phyloP scores from a whole-genome alignment of 805 yeast species.

The Schizosaccharomyces osmophilus region DNA sequence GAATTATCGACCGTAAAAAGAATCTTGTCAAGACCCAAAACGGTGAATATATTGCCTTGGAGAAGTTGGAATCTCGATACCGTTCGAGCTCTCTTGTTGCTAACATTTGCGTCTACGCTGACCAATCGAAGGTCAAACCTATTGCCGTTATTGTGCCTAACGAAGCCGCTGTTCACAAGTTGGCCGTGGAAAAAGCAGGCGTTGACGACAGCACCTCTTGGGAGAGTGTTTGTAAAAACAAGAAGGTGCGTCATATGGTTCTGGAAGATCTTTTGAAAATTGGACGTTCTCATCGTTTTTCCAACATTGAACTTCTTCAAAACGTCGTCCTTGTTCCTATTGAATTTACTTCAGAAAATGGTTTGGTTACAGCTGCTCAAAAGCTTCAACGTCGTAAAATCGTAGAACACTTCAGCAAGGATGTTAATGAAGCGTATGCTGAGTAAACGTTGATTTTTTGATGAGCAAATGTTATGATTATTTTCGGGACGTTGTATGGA shows the following conservation, averaged over 20 bases:
- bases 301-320: slow-evolving; percentile 61
- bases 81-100: slow-evolving; percentile 54
- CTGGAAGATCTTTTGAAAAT: slow-evolving; percentile 39
- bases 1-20: slow-evolving; percentile 80
- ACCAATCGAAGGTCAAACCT: slow-evolving; percentile 67
- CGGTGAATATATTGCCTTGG: slow-evolving; percentile 95
- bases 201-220: slow-evolving; percentile 21
- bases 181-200: slow-evolving; percentile 34
- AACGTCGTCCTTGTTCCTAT: slow-evolving; percentile 59
- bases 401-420: slow-evolving; percentile 37
- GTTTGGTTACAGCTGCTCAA: slow-evolving; percentile 83
- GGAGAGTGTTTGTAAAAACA: slow-evolving; percentile 27
- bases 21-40: slow-evolving; percentile 84
- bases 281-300: slow-evolving; percentile 57
- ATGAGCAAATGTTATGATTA: too few relatives aligned
- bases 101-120: slow-evolving; percentile 86
- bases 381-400: slow-evolving; percentile 87
- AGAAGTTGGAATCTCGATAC: slow-evolving; percentile 75
- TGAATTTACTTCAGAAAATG: slow-evolving; percentile 96
- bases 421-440: slow-evolving; percentile 40
- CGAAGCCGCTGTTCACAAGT: slow-evolving; percentile 33
- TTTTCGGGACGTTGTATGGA: too few relatives aligned
- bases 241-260: slow-evolving; percentile 29
- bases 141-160: slow-evolving; percentile 73
- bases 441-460: neutral